Evolutionary conservation across 23 red algal species (phyloP).

Genomic region (Gracilaria vermiculophylla): DNA sequence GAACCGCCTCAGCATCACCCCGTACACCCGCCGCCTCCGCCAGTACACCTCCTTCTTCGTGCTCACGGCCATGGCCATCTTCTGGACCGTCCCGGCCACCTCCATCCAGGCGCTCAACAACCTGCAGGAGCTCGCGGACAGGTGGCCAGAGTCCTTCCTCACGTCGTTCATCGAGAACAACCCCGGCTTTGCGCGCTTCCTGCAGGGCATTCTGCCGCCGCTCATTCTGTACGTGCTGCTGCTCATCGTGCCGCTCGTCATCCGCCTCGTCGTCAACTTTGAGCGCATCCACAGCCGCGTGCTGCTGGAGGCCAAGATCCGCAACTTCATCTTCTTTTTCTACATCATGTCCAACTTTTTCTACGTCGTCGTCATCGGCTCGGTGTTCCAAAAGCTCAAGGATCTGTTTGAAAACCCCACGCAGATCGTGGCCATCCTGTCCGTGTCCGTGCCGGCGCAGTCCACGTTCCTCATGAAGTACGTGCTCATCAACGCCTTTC

Average conservation of each 20-base stretch:
- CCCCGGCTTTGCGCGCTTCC: constrained; percentile 19
- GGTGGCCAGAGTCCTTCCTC: background rate
- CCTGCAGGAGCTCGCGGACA: constrained; percentile 28
- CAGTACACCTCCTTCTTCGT: constrained; percentile 22
- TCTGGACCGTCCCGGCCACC: constrained; percentile 52
- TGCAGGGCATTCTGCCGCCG: constrained; percentile 62
- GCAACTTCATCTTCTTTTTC: constrained; percentile 63
- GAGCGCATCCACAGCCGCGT: constrained; percentile 45
- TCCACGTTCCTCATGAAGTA: constrained; percentile 77
- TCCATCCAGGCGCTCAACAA: constrained; percentile 56
- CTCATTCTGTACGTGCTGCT: constrained; percentile 35
- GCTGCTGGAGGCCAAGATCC: constrained; percentile 46
- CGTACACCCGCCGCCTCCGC: background rate
- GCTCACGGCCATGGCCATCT: constrained; percentile 23
- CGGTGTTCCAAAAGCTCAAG: constrained; percentile 54
- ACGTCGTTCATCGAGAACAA: background rate
- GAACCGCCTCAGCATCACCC: constrained; percentile 32
- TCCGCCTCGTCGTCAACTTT: constrained; percentile 54
- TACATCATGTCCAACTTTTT: constrained; percentile 73
- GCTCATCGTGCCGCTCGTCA: constrained; percentile 53
- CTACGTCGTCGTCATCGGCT: constrained; percentile 56
- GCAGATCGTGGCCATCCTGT: constrained; percentile 23
- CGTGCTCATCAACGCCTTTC: constrained; percentile 63
- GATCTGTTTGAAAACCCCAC: constrained; percentile 40
- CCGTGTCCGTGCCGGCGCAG: constrained; percentile 48